Base-by-base conservation (phyloP, 495 filamentous ascomycete species). In the Pyrenula massariospora region DNA sequence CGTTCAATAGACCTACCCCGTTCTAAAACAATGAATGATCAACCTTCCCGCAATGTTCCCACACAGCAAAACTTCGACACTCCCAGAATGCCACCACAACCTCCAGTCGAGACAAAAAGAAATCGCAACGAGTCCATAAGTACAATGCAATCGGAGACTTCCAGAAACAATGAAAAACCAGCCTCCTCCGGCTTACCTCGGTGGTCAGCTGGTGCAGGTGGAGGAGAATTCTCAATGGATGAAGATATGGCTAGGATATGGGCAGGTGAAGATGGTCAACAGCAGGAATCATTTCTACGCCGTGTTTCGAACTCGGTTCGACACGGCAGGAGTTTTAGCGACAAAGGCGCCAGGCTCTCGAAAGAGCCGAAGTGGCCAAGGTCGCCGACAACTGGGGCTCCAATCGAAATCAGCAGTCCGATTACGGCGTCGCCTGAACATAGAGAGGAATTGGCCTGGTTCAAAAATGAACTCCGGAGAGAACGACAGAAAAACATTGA, bases 291-390 rank as follows among this genome's bases (percentile, higher is more conserved):
- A 1, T 86, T 96, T 56, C 70, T 96, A 54, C 87, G 91, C 42
- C 84, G 88, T 24, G 85, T 96, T 25, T 96, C 94, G 1, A 94
- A 91, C 63, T 88, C 88, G 22, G 89, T 96, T 36, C 89, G 89
- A 52, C 93, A 99, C 67, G 88, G 88, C n/a, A 83, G 94, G 50
- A 95, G 86, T 67, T 88, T 84, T 66, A 96, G 92, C 66, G 86
- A 86, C 63, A 76, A 78, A 58, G 81, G 80, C 19, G 70, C 73
- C 8, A 69, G 76, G 12, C 60, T 73, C 10, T 67, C 71, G 15
- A 74, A 68, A 53, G 75, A 78, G 52, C 60, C 70, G n/a, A 78
- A 76, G 60, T 88, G 84, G 78, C 86, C 87, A 12, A 85, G 81
- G 63, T 85, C 91, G 10, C 84, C 87, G 22, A 79, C 84, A 55